Conservation (phyloP, 1,284 basidiomycete species). For the Mycena citricolor region DNA sequence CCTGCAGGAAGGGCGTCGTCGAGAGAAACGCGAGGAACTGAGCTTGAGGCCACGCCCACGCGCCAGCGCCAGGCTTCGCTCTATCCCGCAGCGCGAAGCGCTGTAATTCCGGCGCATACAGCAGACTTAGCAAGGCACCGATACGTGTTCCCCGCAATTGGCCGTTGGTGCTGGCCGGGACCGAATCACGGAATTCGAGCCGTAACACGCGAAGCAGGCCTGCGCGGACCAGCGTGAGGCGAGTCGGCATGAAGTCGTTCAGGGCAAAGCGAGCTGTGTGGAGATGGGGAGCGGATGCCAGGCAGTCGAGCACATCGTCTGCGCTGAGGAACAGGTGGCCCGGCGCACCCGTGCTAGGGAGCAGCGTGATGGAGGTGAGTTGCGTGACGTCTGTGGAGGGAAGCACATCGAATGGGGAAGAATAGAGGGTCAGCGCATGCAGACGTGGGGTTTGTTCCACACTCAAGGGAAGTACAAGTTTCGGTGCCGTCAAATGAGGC, state of each 20-base stretch:
- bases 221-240: constrained; percentile 6
- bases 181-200: constrained; percentile 18
- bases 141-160: constrained; percentile 6
- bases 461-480: background rate
- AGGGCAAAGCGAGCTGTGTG: constrained; percentile 12
- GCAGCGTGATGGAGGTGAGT: constrained; percentile 19
- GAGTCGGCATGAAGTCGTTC: constrained; percentile 13
- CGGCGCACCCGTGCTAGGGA: constrained; percentile 7
- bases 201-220: constrained; percentile 15
- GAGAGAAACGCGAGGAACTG: constrained; percentile 20
- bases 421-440: background rate
- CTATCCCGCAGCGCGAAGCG: constrained; percentile 14
- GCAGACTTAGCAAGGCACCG: constrained; percentile 21
- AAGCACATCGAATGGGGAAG: constrained; percentile 1
- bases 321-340: constrained; percentile 10
- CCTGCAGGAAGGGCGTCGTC: constrained; percentile 13
- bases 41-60: constrained; percentile 21
- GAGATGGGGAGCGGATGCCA: constrained; percentile 12
- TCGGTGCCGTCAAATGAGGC: constrained; percentile 3
- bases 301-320: constrained; percentile 18
- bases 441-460: constrained; percentile 9
- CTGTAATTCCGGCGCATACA: constrained; percentile 17
- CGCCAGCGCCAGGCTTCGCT: background rate
- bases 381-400: too few species aligned
- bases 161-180: constrained; percentile 1